Evolutionary conservation across 495 filamentous ascomycete genomes (phyloP), one percentile per base, ranked within the genome.

Genomic region (Xylaria flabelliformis): DNA sequence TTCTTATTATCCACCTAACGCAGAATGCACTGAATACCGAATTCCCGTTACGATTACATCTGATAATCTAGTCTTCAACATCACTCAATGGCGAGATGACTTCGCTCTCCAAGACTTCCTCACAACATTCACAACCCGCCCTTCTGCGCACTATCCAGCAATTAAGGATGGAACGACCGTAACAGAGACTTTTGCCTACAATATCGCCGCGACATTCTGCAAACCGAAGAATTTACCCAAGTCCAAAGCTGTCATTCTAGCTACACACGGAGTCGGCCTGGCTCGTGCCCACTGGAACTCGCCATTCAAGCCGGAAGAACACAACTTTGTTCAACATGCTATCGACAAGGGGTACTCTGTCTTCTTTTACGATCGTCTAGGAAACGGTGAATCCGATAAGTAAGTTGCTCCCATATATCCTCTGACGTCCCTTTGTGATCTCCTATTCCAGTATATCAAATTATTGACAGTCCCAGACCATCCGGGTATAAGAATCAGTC

Each of bases 351-450:
- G 24, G 56, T 39, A 39, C 32, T 61, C 32, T 34, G 34, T 36
- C 26, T 26, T 55, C 56, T 36, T 59, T n/a, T 59, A 36, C 17
- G 32, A 59, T 36, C 56, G 56, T 59, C 56, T 59, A 59, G 6
- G 32, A 36, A 59, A 59, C 29, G 29, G 32, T n/a, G 15, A 17
- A 34, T 19, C 29, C 0, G 32, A 34, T 17, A 59, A 58, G 55
- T 58, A 19, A 15, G 56, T 8, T 59, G 32, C 17, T 34, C 46
- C 29, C 50, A 3, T 53, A 4, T 53, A 3, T 51, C 48, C n/a
- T 24, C 19, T 26, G 3, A 58, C 32, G 4, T 19, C 26, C 29
- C 53, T 58, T 34, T 19, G 8, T 36, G 15, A n/a, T 21, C n/a
- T 21, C 21, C n/a, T 24, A 51, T 21, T 51, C 48, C 7, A n/a